These are phyloP conservation scores for Colletotrichum incanum DNA, from an alignment of 2,329 filamentous ascomycete genomes.

Conservation along the genomic window DNA sequence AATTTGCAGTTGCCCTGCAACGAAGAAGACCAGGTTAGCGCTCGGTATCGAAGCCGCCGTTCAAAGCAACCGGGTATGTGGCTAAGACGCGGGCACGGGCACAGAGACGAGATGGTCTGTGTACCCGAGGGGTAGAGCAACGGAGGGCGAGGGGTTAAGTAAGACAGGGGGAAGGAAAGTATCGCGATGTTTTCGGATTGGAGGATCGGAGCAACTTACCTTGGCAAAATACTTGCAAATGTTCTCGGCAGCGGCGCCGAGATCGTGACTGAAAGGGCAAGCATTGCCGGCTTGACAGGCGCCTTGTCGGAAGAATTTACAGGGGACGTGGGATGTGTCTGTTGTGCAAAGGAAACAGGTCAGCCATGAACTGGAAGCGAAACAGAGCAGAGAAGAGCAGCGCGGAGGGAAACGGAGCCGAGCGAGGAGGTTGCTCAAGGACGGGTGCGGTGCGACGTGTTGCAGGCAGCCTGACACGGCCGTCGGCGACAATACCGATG, in stretches of 20 bases:
- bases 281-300: conserved; percentile 96
- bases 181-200: neutral
- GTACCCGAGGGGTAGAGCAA: conserved; percentile 35
- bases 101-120: conserved; percentile 25
- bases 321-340: conserved; percentile 98
- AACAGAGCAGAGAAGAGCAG: conserved; percentile 7
- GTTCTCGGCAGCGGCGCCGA: conserved; percentile 86
- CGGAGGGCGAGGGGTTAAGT: conserved; percentile 42
- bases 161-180: neutral
- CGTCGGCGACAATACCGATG: conserved; percentile 11
- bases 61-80: conserved; percentile 29
- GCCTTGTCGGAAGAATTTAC: conserved; percentile 99
- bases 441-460: conserved; percentile 41
- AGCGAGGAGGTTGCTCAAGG: conserved; percentile 32
- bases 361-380: conserved; percentile 39
- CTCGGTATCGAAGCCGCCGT: neutral
- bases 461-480: conserved; percentile 22
- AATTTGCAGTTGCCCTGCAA: conserved; percentile 97
- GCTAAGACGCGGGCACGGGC: conserved; percentile 23
- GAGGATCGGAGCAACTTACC: conserved; percentile 66
- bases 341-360: conserved; percentile 41
- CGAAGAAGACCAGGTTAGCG: conserved; percentile 23
- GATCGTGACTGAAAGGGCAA: conserved; percentile 96
- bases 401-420: conserved; percentile 21
- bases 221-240: conserved; percentile 99